These are phyloP conservation scores for Alternaria sp. DNA, from an alignment of 2,329 filamentous ascomycete genomes.

Conservation along the genomic window DNA sequence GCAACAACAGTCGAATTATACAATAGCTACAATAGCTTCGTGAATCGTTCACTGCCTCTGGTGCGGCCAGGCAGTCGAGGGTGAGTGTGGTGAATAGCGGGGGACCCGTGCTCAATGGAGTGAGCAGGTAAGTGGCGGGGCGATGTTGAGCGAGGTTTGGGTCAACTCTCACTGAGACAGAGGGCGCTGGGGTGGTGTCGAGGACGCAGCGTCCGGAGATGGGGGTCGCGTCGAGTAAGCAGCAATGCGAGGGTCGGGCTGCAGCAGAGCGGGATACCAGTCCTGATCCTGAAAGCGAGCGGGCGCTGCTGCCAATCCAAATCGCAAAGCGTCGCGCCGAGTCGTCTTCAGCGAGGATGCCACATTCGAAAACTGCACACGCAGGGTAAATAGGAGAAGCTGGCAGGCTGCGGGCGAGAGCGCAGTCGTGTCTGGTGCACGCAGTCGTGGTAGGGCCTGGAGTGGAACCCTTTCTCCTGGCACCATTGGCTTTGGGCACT, in stretches of 20 bases:
- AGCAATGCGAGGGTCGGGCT: constrained; percentile 21
- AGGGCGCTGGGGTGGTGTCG: neutral
- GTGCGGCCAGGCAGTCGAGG: constrained; percentile 13
- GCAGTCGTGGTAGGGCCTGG: constrained; percentile 24
- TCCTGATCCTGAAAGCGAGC: constrained; percentile 15
- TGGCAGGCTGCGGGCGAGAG: constrained; percentile 14
- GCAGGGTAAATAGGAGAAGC: constrained; percentile 11
- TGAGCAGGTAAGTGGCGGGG: constrained; percentile 13
- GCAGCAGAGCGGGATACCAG: constrained; percentile 13
- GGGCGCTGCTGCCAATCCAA: constrained; percentile 16
- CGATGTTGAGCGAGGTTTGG: neutral
- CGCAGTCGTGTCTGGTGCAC: constrained; percentile 14
- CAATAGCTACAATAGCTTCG: constrained; percentile 15
- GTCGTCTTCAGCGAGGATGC: constrained; percentile 8
- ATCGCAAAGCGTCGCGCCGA: constrained; percentile 17
- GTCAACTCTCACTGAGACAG: neutral
- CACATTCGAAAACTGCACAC: constrained; percentile 7
- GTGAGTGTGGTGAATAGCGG: constrained; percentile 37
- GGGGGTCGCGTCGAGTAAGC: constrained; percentile 18
- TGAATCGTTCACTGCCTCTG: constrained; percentile 13
- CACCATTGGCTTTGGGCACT: constrained; percentile 5
- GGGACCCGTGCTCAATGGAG: constrained; percentile 23
- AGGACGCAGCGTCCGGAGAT: constrained; percentile 9
- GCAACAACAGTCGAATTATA: constrained; percentile 16
- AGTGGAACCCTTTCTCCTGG: constrained; percentile 25